These are phyloP conservation scores for Agaricales sp. DNA, from an alignment of 1,284 basidiomycete genomes.

Conservation along the genomic window DNA sequence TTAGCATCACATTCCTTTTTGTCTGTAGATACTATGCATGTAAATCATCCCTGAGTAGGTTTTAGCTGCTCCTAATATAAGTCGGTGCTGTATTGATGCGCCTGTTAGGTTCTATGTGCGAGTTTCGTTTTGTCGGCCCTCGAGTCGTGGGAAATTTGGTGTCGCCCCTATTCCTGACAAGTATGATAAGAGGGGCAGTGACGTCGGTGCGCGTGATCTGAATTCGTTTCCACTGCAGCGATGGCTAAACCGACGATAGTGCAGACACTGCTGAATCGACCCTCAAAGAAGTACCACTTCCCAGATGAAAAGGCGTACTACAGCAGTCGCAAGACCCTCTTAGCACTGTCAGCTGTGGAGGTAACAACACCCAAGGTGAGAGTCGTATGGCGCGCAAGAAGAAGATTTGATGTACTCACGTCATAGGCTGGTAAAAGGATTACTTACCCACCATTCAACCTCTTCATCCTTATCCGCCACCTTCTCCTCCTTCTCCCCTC, in stretches of 20 bases:
- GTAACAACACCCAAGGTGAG: background rate
- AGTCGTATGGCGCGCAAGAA: background rate
- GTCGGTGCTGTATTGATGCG: too few species aligned
- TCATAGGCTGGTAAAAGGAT: background rate
- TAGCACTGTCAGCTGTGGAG: background rate
- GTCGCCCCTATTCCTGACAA: too few species aligned
- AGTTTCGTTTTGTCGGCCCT: too few species aligned
- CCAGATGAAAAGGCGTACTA: background rate
- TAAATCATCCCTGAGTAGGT: too few species aligned
- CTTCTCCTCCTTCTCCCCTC: background rate
- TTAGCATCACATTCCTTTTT: too few species aligned
- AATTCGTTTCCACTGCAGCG: background rate
- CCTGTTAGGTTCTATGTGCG: too few species aligned
- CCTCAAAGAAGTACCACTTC: background rate
- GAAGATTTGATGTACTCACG: background rate
- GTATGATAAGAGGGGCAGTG: too few species aligned
- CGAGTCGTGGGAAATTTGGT: too few species aligned
- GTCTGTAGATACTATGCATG: too few species aligned
- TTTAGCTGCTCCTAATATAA: too few species aligned
- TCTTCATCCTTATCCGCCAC: conserved; percentile 7
- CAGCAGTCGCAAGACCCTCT: background rate
- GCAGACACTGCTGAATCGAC: background rate
- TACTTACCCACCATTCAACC: background rate
- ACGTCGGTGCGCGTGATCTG: background rate
- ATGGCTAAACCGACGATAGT: conserved; percentile 1